Conservation (phyloP, 2,329 filamentous ascomycete genomes). For the Curvularia verruculosa region DNA sequence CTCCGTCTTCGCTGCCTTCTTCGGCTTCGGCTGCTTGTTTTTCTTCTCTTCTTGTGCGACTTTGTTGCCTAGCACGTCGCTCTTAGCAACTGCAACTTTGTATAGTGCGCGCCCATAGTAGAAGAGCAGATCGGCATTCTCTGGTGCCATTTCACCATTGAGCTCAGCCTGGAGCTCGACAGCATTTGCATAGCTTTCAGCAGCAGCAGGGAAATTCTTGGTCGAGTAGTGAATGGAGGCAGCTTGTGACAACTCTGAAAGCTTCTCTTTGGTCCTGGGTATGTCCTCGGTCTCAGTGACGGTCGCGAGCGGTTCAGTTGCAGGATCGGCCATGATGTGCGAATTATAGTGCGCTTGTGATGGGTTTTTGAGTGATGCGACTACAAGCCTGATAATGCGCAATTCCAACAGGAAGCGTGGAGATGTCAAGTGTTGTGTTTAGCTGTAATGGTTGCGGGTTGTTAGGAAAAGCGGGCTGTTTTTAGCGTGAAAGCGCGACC, state of each 20-base stretch:
- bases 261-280: conserved; percentile 62
- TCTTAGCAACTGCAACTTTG: conserved; percentile 91
- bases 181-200: conserved; percentile 86
- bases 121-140: conserved; percentile 93
- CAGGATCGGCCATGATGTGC: conserved; percentile 34
- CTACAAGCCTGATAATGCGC: neutral
- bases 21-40: conserved; percentile 59
- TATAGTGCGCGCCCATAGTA: conserved; percentile 93
- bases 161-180: conserved; percentile 88
- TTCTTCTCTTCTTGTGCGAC: conserved; percentile 65
- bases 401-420: conserved; percentile 2
- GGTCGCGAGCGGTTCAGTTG: conserved; percentile 26
- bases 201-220: conserved; percentile 84
- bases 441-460: neutral
- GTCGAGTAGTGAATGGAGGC: conserved; percentile 85
- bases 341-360: neutral
- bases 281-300: conserved; percentile 32
- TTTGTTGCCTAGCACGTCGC: conserved; percentile 87
- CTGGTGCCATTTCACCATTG: conserved; percentile 87
- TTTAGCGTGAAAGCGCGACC: conserved; percentile 17
- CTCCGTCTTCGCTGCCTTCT: conserved; percentile 53
- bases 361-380: conserved; percentile 14
- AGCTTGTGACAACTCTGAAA: conserved; percentile 79
- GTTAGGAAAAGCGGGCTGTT: conserved; percentile 15
- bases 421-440: conserved; percentile 8